Conservation (phyloP, 371 early-diverging fungal species). For the Mucor saturninus region DNA sequence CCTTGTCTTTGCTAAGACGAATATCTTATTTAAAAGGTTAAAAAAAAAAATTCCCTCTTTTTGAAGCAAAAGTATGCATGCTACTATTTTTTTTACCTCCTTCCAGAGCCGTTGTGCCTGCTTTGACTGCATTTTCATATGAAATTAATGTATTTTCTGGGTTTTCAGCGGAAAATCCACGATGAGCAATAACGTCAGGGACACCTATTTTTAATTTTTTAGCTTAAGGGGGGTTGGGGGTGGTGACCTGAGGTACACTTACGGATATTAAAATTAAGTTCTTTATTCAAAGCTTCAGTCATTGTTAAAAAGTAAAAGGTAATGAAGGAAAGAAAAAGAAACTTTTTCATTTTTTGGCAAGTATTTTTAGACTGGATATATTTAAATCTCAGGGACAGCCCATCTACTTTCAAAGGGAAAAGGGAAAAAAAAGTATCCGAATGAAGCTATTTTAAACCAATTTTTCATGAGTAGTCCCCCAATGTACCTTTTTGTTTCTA, state of each 20-base stretch:
- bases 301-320: neutral
- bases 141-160: constrained; percentile 70
- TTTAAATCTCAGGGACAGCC: no score
- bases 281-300: neutral
- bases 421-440: no score
- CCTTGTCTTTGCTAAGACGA: constrained; percentile 63
- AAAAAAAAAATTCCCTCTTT: no score
- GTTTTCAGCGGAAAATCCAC: constrained; percentile 64
- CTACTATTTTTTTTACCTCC: constrained; percentile 44
- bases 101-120: constrained; percentile 66
- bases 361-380: neutral
- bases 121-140: constrained; percentile 59
- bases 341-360: neutral
- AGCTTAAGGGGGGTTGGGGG: no score
- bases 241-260: neutral
- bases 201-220: constrained; percentile 8
- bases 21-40: constrained; percentile 43
- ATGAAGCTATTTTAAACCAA: no score
- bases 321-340: neutral
- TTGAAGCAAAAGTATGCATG: neutral
- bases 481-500: no score
- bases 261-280: neutral
- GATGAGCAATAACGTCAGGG: constrained; percentile 53
- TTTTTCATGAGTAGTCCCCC: no score
- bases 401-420: no score